Base-by-base conservation (phyloP, 2,329 filamentous ascomycete species). In the Colletotrichum eleusines region DNA sequence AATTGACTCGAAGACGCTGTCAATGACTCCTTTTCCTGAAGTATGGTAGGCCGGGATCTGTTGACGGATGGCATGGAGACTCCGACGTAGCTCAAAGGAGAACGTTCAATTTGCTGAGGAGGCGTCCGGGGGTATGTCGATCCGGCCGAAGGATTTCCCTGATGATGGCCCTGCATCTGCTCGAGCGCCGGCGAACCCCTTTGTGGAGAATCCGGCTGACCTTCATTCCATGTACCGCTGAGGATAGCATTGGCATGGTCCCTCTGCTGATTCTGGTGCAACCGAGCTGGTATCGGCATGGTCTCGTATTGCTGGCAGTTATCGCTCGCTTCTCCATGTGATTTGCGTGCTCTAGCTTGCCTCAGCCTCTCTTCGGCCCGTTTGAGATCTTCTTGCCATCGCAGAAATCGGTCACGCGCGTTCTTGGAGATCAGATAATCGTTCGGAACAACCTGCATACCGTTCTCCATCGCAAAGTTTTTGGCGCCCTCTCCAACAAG, bases 401-500 rank as follows among this genome's bases (percentile, higher is more conserved):
- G 89, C 54, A 89, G 77, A 84, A 92, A 98, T 51, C 96, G 91
- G 69, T 96, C 92, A 72, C 87, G 86, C 23, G 96, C 92, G 73
- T 90, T 92, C 63, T 88, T 90, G 4, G 95, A 97, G n/a, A 98
- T 86, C 23, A 99, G 85, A 53, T 86, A 86, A 53, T 96, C 92
- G 75, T 94, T 90, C 7, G 90, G 87, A n/a, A 94, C 85, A 14
- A 94, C 84, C 0, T 88, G 83, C 78, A 98, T 89, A 11, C 93
- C 91, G 74, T 94, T 88, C 70, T 95, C 90, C 72, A 89, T 88
- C 0, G 95, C 96, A 80, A 97, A 99, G n/a, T 92, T 88, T 53
- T 89, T 91, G 20, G 96, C 96, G 14, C 96, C 96, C 74, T 93
- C 86, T 42, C 94, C 94, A 14, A 97, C 93, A 1, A 99, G 87